Conservation (phyloP, 352 stramenopile species). For the Blastocystis sp. region DNA sequence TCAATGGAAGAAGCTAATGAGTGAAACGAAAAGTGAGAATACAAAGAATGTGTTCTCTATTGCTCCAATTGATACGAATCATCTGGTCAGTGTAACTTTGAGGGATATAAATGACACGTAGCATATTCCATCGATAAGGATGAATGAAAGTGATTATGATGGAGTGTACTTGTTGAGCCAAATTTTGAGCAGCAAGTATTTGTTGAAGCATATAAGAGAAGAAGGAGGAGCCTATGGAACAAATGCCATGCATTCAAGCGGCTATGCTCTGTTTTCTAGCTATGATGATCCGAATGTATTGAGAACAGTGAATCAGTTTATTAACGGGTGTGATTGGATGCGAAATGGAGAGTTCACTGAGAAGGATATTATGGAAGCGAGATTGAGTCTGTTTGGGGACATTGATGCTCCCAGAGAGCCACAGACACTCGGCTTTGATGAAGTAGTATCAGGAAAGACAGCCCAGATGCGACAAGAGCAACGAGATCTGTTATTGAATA, state of each 20-base stretch:
- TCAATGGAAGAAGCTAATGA: background rate
- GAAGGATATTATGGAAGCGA: constrained; percentile 42
- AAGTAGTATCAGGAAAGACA: constrained; percentile 31
- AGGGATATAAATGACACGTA: background rate
- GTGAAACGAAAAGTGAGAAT: too few species aligned
- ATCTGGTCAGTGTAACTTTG: constrained; percentile 4
- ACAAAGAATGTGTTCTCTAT: constrained; percentile 40
- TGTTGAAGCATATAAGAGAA: constrained; percentile 49
- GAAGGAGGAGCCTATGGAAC: constrained; percentile 52
- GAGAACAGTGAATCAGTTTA: constrained; percentile 16
- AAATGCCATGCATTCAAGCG: background rate
- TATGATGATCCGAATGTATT: constrained; percentile 48
- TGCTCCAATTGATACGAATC: constrained; percentile 39
- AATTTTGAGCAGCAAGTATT: constrained; percentile 18
- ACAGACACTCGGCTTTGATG: constrained; percentile 18
- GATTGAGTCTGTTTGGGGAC: constrained; percentile 36
- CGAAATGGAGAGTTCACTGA: background rate
- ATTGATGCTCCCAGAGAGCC: constrained; percentile 44
- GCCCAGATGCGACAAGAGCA: background rate
- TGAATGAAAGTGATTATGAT: background rate
- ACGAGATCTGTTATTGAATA: background rate
- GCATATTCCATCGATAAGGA: background rate
- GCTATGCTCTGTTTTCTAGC: constrained; percentile 17
- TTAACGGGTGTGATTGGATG: constrained; percentile 16
- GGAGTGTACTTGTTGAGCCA: constrained; percentile 31